phyloP scores from a whole-genome alignment of 768 basidiomycete genomes.

The Lactarius evosmus region DNA sequence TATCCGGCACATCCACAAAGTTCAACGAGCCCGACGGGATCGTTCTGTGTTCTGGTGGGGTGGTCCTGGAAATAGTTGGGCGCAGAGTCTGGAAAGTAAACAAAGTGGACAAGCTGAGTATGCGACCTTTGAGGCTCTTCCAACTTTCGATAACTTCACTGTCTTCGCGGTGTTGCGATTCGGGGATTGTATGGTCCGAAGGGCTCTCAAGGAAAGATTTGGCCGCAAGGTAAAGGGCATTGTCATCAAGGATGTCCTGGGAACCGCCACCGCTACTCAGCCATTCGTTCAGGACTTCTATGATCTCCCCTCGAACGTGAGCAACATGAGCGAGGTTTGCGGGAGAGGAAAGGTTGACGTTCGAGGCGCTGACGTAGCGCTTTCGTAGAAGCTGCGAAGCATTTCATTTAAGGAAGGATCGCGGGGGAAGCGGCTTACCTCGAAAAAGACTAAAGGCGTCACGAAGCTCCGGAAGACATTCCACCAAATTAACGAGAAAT shows the following conservation, averaged over 20 bases:
- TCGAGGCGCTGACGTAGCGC: constrained; percentile 57
- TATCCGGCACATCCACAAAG: constrained; percentile 48
- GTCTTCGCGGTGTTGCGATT: constrained; percentile 25
- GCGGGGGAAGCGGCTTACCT: constrained; percentile 47
- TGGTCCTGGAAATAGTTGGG: constrained; percentile 12
- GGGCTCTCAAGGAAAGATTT: constrained; percentile 56
- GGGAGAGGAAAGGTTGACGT: constrained; percentile 40
- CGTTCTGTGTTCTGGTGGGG: not conserved
- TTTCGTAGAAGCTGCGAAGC: constrained; percentile 64
- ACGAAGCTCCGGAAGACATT: constrained; percentile 78
- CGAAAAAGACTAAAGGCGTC: constrained; percentile 77
- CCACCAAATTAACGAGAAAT: constrained; percentile 82
- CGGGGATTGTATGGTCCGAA: constrained; percentile 50
- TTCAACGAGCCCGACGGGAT: constrained; percentile 6
- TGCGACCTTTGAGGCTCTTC: constrained; percentile 9
- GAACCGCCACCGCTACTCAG: constrained; percentile 68
- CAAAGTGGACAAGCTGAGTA: not conserved
- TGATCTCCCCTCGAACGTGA: constrained; percentile 55
- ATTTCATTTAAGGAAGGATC: constrained; percentile 7
- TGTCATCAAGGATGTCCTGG: constrained; percentile 74
- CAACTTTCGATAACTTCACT: constrained; percentile 19
- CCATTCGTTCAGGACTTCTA: constrained; percentile 71
- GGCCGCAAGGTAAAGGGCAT: constrained; percentile 56
- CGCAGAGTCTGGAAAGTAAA: constrained; percentile 23
- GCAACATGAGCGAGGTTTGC: constrained; percentile 50